These are phyloP conservation scores for Aspergillus versicolor DNA, from an alignment of 2,329 filamentous ascomycete genomes.

Conservation along the genomic window DNA sequence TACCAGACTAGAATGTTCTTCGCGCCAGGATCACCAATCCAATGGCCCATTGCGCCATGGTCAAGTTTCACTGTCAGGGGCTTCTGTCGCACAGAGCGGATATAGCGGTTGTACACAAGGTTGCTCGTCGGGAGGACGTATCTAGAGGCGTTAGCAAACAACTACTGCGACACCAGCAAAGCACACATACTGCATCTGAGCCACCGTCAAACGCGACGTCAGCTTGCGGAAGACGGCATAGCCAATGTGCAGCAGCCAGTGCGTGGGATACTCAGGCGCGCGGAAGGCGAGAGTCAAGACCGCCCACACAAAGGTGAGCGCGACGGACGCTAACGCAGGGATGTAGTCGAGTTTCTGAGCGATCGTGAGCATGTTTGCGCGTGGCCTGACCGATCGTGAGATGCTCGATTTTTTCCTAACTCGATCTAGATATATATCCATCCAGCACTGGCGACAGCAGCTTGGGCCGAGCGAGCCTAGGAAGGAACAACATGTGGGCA, in stretches of 20 bases:
- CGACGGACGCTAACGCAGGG: constrained; percentile 32
- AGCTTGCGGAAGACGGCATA: constrained; percentile 36
- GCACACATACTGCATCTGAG: constrained; percentile 31
- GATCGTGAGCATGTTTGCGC: constrained; percentile 22
- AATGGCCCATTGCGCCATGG: constrained; percentile 37
- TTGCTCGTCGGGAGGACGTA: constrained; percentile 24
- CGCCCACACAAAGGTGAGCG: constrained; percentile 27
- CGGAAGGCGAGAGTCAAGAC: constrained; percentile 30
- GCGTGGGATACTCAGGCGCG: constrained; percentile 28
- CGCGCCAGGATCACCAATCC: constrained; percentile 38
- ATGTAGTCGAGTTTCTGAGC: constrained; percentile 32
- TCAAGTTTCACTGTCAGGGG: constrained; percentile 31
- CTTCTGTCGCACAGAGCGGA: constrained; percentile 22
- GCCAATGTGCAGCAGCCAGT: constrained; percentile 33
- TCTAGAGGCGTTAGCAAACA: constrained; percentile 12
- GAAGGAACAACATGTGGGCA: constrained; percentile 2
- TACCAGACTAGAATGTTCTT: constrained; percentile 42
- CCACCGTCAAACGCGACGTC: constrained; percentile 25
- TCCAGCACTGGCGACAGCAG: background rate
- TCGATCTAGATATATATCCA: background rate
- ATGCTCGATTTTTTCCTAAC: background rate
- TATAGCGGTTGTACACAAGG: constrained; percentile 30
- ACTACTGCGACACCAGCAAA: background rate
- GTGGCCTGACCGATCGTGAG: background rate
- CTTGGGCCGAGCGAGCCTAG: background rate